Conservation (phyloP, 257 asterid species). For the Penstemon newberryi region DNA sequence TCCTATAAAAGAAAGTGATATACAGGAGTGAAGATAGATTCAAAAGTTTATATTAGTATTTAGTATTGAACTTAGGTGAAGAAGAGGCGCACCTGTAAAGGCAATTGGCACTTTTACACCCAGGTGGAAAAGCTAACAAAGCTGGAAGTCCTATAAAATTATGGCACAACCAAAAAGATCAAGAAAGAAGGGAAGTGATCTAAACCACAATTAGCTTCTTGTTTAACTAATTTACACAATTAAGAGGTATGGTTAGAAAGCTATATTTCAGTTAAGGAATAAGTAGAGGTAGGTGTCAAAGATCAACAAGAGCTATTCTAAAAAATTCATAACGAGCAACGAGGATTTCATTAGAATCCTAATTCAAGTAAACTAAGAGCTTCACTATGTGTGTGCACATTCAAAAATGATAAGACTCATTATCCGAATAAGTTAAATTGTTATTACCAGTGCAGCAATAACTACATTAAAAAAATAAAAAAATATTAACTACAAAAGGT, state of each 20-base stretch:
- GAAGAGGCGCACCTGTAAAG: slow-evolving; percentile 56
- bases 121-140: slow-evolving; percentile 84
- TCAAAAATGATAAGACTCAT: no score
- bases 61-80: slow-evolving; percentile 7
- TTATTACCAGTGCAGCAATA: no score
- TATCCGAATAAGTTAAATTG: no score
- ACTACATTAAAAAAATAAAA: no score
- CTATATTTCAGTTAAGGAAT: slow-evolving; percentile 9
- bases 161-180: slow-evolving; percentile 21
- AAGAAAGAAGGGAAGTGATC: slow-evolving; percentile 19
- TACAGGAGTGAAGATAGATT: background rate
- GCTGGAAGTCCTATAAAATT: slow-evolving; percentile 74
- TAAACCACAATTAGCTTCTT: slow-evolving; percentile 3
- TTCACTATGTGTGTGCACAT: background rate
- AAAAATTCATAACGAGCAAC: background rate
- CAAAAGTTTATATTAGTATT: background rate
- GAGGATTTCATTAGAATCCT: background rate
- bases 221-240: background rate
- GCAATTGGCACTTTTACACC: slow-evolving; percentile 77
- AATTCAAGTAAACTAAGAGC: slow-evolving; percentile 6
- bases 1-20: background rate
- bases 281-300: background rate
- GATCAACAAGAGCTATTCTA: slow-evolving; percentile 12
- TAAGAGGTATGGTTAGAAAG: background rate
- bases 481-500: no score